Base-by-base conservation (phyloP, 164 flowering plant species). In the Liquidambar formosana region DNA sequence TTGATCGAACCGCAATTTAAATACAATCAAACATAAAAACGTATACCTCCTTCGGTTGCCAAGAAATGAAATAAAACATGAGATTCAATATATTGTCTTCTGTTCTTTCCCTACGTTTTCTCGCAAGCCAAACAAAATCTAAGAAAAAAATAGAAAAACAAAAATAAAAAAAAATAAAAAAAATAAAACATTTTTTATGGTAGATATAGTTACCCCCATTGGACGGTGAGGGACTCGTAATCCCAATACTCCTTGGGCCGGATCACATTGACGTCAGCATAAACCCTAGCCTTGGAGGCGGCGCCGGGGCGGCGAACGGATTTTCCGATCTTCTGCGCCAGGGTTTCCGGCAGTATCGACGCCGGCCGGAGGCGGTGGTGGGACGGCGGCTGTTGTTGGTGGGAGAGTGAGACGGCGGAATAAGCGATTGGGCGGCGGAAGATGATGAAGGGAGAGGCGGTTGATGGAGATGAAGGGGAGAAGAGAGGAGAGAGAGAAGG, bases 211-310 rank as follows among this genome's bases (percentile, higher is more conserved):
- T 75, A 92, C 97, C 99, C 99, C 99, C 99, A 94, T 70, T 91
- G 97, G 16, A 92, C 97, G 63, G 96, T 79, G 67, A 94, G 93
- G 63, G 94, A 61, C 77, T 92, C 99, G 68, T 94, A 94, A 73
- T 94, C 99, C 97, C 97, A 94, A 65, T 92, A 94, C 8, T 92
- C 99, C 71, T 88, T 88, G 61, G 99, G 99, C 1, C 97, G 91
- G 63, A 88, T 43, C 38, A 94, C 89, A 73, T 94, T 94, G 68
- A 93, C 73, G 60, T 94, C 99, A 53, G 91, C 63, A 65, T 91
- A 85, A 81, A 89, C 97, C 97, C 96, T 87, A 72, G 99, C 90
- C 76, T 87, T 88, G 68, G 99, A 94, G 33, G 90, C 78, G 43
- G 95, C 97, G 73, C 98, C 98, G 47, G 97, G 88, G 64, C 91